A percentile compares a stretch with the other conserved stretches of the same genome.
These are phyloP conservation scores for Porcisia deanei DNA, from an alignment of 208 protist genomes.

Conservation along the genomic window DNA sequence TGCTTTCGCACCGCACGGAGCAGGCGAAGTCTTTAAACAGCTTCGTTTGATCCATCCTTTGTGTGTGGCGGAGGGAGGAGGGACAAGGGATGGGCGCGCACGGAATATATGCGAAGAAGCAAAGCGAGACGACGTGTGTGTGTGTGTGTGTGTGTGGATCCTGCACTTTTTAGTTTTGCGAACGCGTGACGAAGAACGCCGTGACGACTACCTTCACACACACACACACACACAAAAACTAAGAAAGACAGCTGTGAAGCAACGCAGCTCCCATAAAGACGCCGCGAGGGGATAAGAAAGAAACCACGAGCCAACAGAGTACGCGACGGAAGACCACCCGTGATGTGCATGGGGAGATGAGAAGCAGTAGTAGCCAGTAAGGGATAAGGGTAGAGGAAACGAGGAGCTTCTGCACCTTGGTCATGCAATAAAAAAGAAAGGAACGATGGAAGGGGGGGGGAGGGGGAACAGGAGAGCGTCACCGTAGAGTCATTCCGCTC, in stretches of 20 bases:
- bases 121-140: not conserved
- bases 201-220: not conserved
- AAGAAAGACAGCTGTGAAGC: not conserved
- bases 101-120: not conserved
- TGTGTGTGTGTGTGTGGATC: not conserved
- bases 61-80: not conserved
- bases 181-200: not conserved
- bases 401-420: not conserved
- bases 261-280: not conserved
- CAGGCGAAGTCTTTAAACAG: slow-evolving; percentile 58
- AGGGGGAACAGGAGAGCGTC: not conserved
- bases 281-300: not conserved
- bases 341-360: not conserved
- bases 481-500: not conserved
- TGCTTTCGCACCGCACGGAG: slow-evolving; percentile 58
- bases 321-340: not conserved
- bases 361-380: not conserved
- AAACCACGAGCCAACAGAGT: not conserved
- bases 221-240: not conserved
- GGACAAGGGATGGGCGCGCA: not conserved
- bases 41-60: slow-evolving; percentile 39
- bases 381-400: no score
- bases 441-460: not conserved
- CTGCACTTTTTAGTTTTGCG: not conserved
- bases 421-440: not conserved